phyloP scores from a whole-genome alignment of 2,329 filamentous ascomycete species.

The Escovopsis weberi region DNA sequence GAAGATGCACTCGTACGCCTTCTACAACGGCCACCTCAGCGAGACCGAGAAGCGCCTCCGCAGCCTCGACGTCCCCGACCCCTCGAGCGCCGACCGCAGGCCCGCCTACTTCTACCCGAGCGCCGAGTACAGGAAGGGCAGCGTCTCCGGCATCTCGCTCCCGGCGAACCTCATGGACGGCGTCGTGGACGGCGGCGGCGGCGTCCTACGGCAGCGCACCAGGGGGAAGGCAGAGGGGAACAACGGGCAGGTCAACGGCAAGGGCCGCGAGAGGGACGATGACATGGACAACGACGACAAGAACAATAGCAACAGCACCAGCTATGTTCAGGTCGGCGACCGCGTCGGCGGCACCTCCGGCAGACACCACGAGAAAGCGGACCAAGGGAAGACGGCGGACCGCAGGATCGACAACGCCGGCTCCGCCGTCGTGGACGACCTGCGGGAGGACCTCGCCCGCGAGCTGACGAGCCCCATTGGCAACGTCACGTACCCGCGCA shows the following conservation, averaged over 20 bases:
- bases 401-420: slow-evolving; percentile 4
- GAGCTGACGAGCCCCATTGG: slow-evolving; percentile 88
- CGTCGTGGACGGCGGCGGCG: not conserved
- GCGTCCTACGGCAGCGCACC: slow-evolving; percentile 6
- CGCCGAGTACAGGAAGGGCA: slow-evolving; percentile 32
- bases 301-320: slow-evolving; percentile 1
- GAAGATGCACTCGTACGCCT: slow-evolving; percentile 98
- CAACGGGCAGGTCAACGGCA: not conserved
- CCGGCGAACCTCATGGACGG: slow-evolving; percentile 1
- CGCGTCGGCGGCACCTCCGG: slow-evolving; percentile 3
- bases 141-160: slow-evolving; percentile 22
- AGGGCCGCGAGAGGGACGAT: not conserved
- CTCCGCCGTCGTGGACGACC: slow-evolving; percentile 43
- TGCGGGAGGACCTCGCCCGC: slow-evolving; percentile 76
- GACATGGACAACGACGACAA: not conserved
- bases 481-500: slow-evolving; percentile 76
- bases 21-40: slow-evolving; percentile 92
- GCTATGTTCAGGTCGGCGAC: not conserved
- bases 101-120: slow-evolving; percentile 66
- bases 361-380: slow-evolving; percentile 13
- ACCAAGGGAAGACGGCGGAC: not conserved
- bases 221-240: not conserved
- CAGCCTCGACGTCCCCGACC: slow-evolving; percentile 63
- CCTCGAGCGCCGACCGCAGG: slow-evolving; percentile 46
- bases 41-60: slow-evolving; percentile 71